These are phyloP conservation scores for Rhodotorula sp. DNA, from an alignment of 1,284 basidiomycete species.

Conservation along the genomic window DNA sequence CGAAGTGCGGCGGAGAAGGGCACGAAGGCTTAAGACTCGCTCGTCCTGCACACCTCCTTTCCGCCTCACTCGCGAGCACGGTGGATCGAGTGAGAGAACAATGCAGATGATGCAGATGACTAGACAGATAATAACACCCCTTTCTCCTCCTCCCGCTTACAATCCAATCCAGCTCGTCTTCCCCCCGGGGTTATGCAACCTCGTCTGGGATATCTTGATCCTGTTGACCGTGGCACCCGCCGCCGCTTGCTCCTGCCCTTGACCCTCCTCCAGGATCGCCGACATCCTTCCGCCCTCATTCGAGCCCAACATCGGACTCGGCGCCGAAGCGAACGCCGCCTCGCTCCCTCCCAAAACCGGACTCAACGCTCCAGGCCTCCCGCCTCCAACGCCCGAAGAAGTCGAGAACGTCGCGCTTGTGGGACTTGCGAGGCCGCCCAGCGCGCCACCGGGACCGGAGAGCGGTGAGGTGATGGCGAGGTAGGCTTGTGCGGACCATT, in stretches of 20 bases:
- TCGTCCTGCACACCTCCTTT: neutral
- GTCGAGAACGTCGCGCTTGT: conserved; percentile 23
- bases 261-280: conserved; percentile 26
- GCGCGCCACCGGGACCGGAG: neutral
- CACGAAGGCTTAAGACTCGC: neutral
- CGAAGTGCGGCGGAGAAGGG: neutral
- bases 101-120: neutral
- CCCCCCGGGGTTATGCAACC: conserved; percentile 84
- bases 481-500: conserved; percentile 94
- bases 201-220: conserved; percentile 88
- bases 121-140: neutral
- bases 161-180: conserved; percentile 89
- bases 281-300: conserved; percentile 30
- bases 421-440: neutral
- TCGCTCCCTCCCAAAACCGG: conserved; percentile 7
- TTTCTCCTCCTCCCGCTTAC: conserved; percentile 33
- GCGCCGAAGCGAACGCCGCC: conserved; percentile 38
- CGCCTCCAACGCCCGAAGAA: neutral
- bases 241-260: neutral
- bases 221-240: conserved; percentile 43
- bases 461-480: conserved; percentile 56
- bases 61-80: neutral
- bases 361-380: conserved; percentile 11
- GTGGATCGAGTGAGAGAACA: neutral
- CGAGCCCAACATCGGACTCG: conserved; percentile 31